Evolutionary conservation across 169 alveolate genomes (phyloP).

Genomic region (Plasmodium yoelii): DNA sequence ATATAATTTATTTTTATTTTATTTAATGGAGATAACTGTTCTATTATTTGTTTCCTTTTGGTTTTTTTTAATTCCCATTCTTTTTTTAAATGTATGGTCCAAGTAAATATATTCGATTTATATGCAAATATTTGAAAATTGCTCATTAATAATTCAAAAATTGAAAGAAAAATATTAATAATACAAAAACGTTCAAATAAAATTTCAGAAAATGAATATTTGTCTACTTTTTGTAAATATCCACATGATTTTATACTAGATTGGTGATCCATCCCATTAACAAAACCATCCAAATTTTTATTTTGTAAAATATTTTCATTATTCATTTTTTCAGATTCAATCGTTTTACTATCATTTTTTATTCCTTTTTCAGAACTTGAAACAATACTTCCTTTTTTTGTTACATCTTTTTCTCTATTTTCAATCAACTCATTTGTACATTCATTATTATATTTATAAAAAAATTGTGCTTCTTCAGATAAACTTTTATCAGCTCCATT

Average conservation of each 20-base stretch:
- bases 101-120: slow-evolving; percentile 53
- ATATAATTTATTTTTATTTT: too few relatives aligned
- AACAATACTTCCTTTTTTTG: too few relatives aligned
- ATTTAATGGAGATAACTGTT: too few relatives aligned
- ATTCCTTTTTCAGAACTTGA: too few relatives aligned
- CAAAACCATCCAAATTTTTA: background rate
- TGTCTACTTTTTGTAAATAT: slow-evolving; percentile 3
- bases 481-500: background rate
- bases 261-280: slow-evolving; percentile 13
- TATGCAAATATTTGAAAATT: slow-evolving; percentile 63
- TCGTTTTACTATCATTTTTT: too few relatives aligned
- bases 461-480: too few relatives aligned
- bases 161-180: slow-evolving; percentile 31
- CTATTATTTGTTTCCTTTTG: background rate
- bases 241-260: slow-evolving; percentile 56
- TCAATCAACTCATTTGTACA: too few relatives aligned
- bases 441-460: too few relatives aligned
- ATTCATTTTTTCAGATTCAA: too few relatives aligned
- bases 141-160: slow-evolving; percentile 35
- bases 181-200: slow-evolving; percentile 41
- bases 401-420: too few relatives aligned
- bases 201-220: background rate
- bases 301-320: background rate
- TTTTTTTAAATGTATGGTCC: slow-evolving; percentile 8
- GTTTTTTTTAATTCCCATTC: background rate